These are phyloP conservation scores for Thozetella sp. DNA, from an alignment of 495 filamentous ascomycete species.

Conservation along the genomic window DNA sequence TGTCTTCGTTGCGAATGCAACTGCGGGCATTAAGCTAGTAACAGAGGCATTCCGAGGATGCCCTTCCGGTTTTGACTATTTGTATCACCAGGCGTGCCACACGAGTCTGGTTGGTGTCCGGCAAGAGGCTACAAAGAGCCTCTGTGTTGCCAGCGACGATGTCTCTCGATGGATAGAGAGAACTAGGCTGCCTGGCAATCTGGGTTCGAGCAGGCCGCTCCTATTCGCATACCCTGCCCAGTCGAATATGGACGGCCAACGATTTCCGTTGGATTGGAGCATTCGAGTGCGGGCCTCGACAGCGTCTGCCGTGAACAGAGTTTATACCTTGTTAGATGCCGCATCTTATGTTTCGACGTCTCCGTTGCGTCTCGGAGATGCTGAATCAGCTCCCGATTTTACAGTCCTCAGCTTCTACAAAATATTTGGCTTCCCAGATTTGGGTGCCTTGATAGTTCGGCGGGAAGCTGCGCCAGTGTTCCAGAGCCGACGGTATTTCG, in stretches of 20 bases:
- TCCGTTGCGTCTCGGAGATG: slow-evolving; percentile 69
- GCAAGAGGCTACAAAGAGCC: slow-evolving; percentile 63
- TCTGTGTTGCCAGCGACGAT: slow-evolving; percentile 70
- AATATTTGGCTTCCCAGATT: slow-evolving; percentile 93
- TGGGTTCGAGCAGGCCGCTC: slow-evolving; percentile 16
- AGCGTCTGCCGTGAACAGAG: slow-evolving; percentile 8
- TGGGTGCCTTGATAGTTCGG: slow-evolving; percentile 84
- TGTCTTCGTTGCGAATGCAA: slow-evolving; percentile 91
- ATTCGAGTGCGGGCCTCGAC: slow-evolving; percentile 42
- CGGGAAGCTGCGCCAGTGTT: slow-evolving; percentile 67
- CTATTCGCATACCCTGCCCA: slow-evolving; percentile 89
- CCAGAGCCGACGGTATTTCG: slow-evolving; percentile 74
- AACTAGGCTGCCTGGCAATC: slow-evolving; percentile 9
- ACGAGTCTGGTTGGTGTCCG: slow-evolving; percentile 86
- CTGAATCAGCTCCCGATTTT: slow-evolving; percentile 74
- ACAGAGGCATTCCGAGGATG: slow-evolving; percentile 73
- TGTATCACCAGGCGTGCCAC: slow-evolving; percentile 82
- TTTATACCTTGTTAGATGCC: slow-evolving; percentile 85
- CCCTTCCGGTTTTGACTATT: slow-evolving; percentile 74
- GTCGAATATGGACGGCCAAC: slow-evolving; percentile 88
- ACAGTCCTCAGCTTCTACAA: slow-evolving; percentile 92
- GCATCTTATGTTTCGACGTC: slow-evolving; percentile 79
- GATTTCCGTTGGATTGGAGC: slow-evolving; percentile 76
- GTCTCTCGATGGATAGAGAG: slow-evolving; percentile 68
- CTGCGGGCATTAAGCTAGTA: slow-evolving; percentile 87